phyloP scores from a whole-genome alignment of 768 basidiomycete genomes.

The Leccinum truebloodii region DNA sequence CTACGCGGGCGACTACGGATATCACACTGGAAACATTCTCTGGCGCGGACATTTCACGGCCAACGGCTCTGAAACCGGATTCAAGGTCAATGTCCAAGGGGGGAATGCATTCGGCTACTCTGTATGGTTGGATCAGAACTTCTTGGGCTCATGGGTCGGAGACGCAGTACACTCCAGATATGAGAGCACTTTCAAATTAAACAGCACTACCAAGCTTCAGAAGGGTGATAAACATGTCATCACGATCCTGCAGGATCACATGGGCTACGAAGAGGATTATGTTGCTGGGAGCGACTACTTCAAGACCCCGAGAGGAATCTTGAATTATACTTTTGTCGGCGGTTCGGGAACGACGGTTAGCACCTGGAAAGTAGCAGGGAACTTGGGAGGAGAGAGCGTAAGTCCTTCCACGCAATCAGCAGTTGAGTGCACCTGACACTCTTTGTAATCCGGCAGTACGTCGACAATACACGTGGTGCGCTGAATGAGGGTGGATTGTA shows the following conservation, averaged over 20 bases:
- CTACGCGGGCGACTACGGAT: slow-evolving; percentile 51
- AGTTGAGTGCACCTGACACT: background rate
- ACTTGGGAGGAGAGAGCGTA: slow-evolving; percentile 49
- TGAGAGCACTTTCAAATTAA: slow-evolving; percentile 20
- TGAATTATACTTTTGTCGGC: slow-evolving; percentile 47
- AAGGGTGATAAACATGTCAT: slow-evolving; percentile 41
- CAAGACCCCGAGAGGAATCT: slow-evolving; percentile 50
- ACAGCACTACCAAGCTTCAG: background rate
- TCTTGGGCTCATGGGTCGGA: slow-evolving; percentile 43
- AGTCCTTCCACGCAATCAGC: slow-evolving; percentile 8
- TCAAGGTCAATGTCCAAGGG: slow-evolving; percentile 43
- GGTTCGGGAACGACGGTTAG: slow-evolving; percentile 38
- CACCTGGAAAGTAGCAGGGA: slow-evolving; percentile 52
- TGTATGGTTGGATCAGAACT: slow-evolving; percentile 48
- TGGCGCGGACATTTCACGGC: slow-evolving; percentile 54
- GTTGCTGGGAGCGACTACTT: slow-evolving; percentile 44
- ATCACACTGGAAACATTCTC: slow-evolving; percentile 51
- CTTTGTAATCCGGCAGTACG: slow-evolving; percentile 34
- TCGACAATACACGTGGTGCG: slow-evolving; percentile 52
- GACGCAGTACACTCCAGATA: slow-evolving; percentile 16
- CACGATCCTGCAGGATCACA: slow-evolving; percentile 55
- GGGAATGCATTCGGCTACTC: slow-evolving; percentile 51
- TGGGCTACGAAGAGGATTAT: slow-evolving; percentile 52
- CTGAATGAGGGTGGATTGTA: slow-evolving; percentile 62
- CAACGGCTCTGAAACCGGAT: slow-evolving; percentile 45